Evolutionary conservation across 1,284 basidiomycete genomes (phyloP), one percentile per base, ranked within the genome.

Genomic region (Cutaneotrichosporon sp.): DNA sequence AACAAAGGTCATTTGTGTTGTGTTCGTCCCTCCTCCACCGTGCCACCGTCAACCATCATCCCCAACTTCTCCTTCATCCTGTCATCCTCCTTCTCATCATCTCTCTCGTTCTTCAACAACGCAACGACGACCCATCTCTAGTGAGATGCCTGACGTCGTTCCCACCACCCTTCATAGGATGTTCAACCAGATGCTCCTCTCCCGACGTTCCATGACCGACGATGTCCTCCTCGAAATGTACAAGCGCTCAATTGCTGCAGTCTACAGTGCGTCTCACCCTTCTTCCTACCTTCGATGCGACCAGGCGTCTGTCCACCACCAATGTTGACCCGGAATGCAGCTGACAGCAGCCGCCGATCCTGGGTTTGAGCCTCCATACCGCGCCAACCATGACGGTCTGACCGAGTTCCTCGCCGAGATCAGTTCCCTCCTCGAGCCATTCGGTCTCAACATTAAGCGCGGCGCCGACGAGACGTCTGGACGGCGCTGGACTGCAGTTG

Each of bases 141-240:
- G n/a, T n/a, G n/a, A n/a, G 29, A 32, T 31, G 27, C 10, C 20
- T 19, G 41, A 43, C 41, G n/a, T 29, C 26, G 49, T 49, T 47
- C 49, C 68, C 9, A 72, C 65, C 16, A 59, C 70, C 55, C 65
- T 73, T 22, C 71, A 73, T 39, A 52, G 65, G 25, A 59, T 71
- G 17, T 73, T 63, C 47, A 63, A 72, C 41, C 73, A 75, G 56
- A 60, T 59, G 5, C 51, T 75, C 7, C 63, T 75, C 6, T 63
- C 70, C 0, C 55, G 73, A 5, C 59, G 73, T 29, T 54, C 61
- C 8, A 62, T 71, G 52, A 47, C 59, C 19, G 64, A 67, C 26
- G 59, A 65, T 20, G 53, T 68, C 22, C 65, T 64, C 5, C 39
- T 72, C 27, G 68, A 70, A 55, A 58, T 75, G 45, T 74, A 72